phyloP scores from a whole-genome alignment of 768 basidiomycete genomes.

The Rhizopogon sp. region DNA sequence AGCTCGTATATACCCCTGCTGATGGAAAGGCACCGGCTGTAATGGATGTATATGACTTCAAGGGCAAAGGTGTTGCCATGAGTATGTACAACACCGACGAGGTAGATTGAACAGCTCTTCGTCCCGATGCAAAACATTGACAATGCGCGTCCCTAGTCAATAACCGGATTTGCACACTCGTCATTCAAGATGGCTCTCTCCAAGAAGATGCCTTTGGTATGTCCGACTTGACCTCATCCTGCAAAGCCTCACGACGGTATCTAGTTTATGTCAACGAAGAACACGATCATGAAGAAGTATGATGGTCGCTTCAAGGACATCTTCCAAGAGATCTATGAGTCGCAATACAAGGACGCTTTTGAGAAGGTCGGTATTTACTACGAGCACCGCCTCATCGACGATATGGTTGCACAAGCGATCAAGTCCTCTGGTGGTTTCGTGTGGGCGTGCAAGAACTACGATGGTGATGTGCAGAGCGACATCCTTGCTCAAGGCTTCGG shows the following conservation, averaged over 20 bases:
- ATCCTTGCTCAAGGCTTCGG: conserved; percentile 98
- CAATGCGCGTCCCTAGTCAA: conserved; percentile 48
- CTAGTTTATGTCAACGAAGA: conserved; percentile 97
- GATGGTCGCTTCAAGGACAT: conserved; percentile 99
- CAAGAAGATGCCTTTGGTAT: conserved; percentile 74
- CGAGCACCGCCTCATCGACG: conserved; percentile 95
- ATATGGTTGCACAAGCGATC: conserved; percentile 98
- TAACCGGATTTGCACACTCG: conserved; percentile 92
- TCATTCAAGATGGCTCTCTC: conserved; percentile 94
- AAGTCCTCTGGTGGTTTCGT: conserved; percentile 94
- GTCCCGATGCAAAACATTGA: background rate
- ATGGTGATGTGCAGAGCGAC: conserved; percentile 86
- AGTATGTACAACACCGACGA: conserved; percentile 99
- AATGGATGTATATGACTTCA: conserved; percentile 91
- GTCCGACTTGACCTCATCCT: conserved; percentile 13
- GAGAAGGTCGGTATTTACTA: conserved; percentile 76
- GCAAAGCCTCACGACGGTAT: background rate
- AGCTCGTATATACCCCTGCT: conserved; percentile 83
- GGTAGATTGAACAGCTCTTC: conserved; percentile 31
- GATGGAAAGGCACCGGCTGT: conserved; percentile 64
- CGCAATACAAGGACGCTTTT: conserved; percentile 67
- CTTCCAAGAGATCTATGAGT: conserved; percentile 94
- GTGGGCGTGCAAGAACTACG: conserved; percentile 74
- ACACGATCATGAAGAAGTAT: conserved; percentile 95
- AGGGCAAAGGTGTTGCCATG: conserved; percentile 88